Evolutionary conservation across 2,329 filamentous ascomycete genomes (phyloP).

Genomic region (Colletotrichum tropicale): DNA sequence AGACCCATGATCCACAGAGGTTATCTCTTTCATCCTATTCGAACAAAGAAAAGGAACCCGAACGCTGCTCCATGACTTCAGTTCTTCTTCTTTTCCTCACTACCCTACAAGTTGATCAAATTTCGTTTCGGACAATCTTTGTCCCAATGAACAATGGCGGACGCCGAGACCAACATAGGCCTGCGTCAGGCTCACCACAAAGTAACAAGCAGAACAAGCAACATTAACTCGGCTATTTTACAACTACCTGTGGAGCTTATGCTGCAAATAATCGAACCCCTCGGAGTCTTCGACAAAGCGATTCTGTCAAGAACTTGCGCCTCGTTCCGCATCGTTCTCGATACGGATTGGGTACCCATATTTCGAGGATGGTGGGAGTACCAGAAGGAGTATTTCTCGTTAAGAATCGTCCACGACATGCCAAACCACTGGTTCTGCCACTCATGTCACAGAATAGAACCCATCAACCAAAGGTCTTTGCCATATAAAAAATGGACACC

Average conservation of each 20-base stretch:
- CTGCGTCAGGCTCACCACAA: accelerated
- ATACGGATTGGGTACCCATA: not conserved
- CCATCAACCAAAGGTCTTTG: not conserved
- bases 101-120: not conserved
- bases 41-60: not conserved
- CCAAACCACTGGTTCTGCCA: not conserved
- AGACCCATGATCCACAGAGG: not conserved
- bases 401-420: not conserved
- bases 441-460: not conserved
- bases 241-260: not conserved
- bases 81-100: not conserved
- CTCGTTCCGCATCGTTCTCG: not conserved
- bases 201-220: not conserved
- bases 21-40: not conserved
- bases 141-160: not conserved
- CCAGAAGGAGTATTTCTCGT: not conserved
- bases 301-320: not conserved
- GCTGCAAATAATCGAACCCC: not conserved
- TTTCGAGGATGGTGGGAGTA: accelerated
- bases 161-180: not conserved
- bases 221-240: not conserved
- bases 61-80: not conserved
- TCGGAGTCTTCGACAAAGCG: not conserved
- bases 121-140: not conserved
- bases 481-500: not conserved